Base-by-base conservation (phyloP, 2,329 filamentous ascomycete genomes). In the Chaetomiaceae sp. region DNA sequence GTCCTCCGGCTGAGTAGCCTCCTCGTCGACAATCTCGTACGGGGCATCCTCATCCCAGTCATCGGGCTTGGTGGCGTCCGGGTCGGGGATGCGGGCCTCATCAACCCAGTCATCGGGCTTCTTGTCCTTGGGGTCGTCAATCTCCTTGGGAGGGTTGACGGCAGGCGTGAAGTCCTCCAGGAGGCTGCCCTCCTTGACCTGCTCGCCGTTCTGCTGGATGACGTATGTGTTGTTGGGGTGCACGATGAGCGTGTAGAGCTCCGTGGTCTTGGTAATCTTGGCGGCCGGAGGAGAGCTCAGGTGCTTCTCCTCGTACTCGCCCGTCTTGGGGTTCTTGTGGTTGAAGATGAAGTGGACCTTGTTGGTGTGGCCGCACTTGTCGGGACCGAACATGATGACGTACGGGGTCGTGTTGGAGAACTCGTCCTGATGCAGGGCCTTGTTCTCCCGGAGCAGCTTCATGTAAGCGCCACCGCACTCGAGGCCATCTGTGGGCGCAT, bases 311-410 rank as follows among this genome's bases (percentile, higher is more conserved):
- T 99, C 92, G 68, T 99, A 99, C 75, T 96, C 90, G 78, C 92
- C 92, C 42, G 90, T 96, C 88, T 96, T 96, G 70, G 94, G 94
- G 84, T 97, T 99, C 89, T 97, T 99, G 87, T 99, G 94, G 76
- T 95, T 94, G 85, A 99, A 95, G 74, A 99, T 99, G 78, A 99
- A 96, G 75, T 84, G 81, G 48, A 95, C 89, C 87, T 97, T 97
- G 86, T 99, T 99, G 74, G 90, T 97, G 71, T 90, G 83, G 73
- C 94, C 94, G 73, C 94, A 99, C 86, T 97, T 97, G 80, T 99
- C 94, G 65, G 94, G 94, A 64, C 94, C 94, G 71, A 99, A 99
- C 94, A 99, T 99, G 81, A 99, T 95, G 64, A 99, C 89, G 71
- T 99, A 99, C 44, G 94, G 94, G 38, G 92, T 96, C 58, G 87